Percentiles rank a stretch among this genome's conserved stretches.
Evolutionary conservation across 2,329 filamentous ascomycete genomes (phyloP).

Genomic region (Sclerotinia minor): DNA sequence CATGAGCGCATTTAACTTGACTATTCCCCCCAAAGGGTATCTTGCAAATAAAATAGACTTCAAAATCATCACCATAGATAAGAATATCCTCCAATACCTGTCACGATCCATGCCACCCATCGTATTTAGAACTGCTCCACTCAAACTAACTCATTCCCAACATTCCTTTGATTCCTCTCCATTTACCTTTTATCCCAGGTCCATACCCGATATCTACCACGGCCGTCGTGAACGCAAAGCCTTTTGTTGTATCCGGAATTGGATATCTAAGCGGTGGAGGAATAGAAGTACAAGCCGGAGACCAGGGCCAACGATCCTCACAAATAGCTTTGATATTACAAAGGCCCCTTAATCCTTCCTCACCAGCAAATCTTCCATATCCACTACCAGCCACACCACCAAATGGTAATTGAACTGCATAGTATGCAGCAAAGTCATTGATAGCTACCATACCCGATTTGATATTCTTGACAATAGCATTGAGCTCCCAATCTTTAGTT

Average conservation of each 20-base stretch:
- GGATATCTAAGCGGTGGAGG: constrained; percentile 82
- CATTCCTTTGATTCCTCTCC: constrained; percentile 40
- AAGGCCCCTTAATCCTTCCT: constrained; percentile 79
- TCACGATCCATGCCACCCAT: neutral
- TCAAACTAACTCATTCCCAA: constrained; percentile 30
- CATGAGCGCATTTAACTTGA: neutral
- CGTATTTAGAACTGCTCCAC: neutral
- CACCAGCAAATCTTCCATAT: constrained; percentile 89
- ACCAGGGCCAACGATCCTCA: constrained; percentile 65
- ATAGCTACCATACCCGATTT: constrained; percentile 88
- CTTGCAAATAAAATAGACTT: neutral
- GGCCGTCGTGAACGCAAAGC: constrained; percentile 65
- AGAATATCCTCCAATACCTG: neutral
- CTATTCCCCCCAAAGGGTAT: neutral
- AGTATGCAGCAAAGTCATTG: constrained; percentile 93
- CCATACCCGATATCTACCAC: constrained; percentile 64
- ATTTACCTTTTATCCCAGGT: constrained; percentile 38
- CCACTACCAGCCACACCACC: constrained; percentile 78
- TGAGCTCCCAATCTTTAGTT: constrained; percentile 60
- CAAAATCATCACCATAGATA: neutral
- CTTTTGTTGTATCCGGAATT: constrained; percentile 61
- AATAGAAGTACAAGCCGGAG: constrained; percentile 72
- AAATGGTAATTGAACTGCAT: constrained; percentile 92
- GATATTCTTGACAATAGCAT: constrained; percentile 65
- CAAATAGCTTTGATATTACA: constrained; percentile 90